Base-by-base conservation (phyloP, 345 rosid genomes). In the Clausena lansium region DNA sequence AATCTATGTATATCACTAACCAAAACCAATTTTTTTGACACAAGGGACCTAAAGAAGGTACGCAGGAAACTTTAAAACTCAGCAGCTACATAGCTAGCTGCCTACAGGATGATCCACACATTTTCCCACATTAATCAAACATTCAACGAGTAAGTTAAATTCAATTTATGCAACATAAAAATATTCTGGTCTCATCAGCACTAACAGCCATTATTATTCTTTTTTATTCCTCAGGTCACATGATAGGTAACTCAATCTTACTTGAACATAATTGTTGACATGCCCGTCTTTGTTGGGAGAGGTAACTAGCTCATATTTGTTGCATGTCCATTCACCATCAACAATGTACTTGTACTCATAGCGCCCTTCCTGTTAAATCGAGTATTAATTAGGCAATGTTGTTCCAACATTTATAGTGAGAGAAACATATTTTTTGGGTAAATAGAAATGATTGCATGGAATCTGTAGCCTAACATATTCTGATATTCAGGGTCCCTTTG, bases 331-430 rank as follows among this genome's bases (percentile, higher is more conserved):
- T 78, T 87, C 89, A 36, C 97, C 98, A 81, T 96, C 91, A 70
- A 94, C 85, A 50, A 93, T 84, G 81, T 96, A 96, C 80, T 93
- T 96, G 87, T 94, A 96, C 82, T 96, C 99, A 17, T 92, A 96
- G 74, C 74, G 74, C 78, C 99, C 99, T 83, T 91, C 98, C 99
- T 96, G 97, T 85, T 66, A 55, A 80, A 71, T 57, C 61, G 66
- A 77, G 25, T 70, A 30, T 59, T n/a, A n/a, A 9, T 35, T 47
- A 7, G 25, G 17, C 27, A n/a, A 64, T 59, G 9, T 6, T 6
- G 36, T 50, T 52, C 17, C 62, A 17, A 7, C 36, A 28, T 17
- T 28, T 70, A 52, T 32, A 32, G 27, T 22, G 59, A 52, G 61
- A 20, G 61, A 38, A 9, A 15, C 25, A 52, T 30, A 41, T 30